These are phyloP conservation scores for Ustilago tritici DNA, from an alignment of 1,284 basidiomycete genomes.

Conservation along the genomic window DNA sequence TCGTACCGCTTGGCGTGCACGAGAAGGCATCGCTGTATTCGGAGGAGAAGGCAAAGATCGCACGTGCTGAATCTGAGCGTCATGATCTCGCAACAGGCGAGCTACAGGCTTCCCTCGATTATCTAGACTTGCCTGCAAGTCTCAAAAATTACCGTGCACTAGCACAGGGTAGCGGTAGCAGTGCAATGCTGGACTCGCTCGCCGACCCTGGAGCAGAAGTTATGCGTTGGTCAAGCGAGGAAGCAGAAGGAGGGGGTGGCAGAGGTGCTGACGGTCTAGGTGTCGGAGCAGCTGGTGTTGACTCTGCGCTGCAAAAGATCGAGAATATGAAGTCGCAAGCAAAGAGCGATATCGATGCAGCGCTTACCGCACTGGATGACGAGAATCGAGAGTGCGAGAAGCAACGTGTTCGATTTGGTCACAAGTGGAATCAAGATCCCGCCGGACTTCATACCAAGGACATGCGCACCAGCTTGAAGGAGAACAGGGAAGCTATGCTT, in stretches of 20 bases:
- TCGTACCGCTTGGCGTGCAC: constrained; percentile 93
- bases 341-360: constrained; percentile 40
- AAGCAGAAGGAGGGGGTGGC: constrained; percentile 76
- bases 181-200: constrained; percentile 70
- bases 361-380: constrained; percentile 55
- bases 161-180: constrained; percentile 74
- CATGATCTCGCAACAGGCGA: constrained; percentile 86
- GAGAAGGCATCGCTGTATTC: constrained; percentile 96
- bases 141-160: constrained; percentile 83
- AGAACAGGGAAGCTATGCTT: constrained; percentile 80
- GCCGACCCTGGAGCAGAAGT: constrained; percentile 80
- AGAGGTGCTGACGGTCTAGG: constrained; percentile 76
- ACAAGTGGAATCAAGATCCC: constrained; percentile 90
- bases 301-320: constrained; percentile 48
- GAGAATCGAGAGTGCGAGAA: constrained; percentile 71
- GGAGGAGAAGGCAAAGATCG: constrained; percentile 98
- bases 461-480: constrained; percentile 83
- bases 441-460: constrained; percentile 75
- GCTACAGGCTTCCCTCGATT: constrained; percentile 82
- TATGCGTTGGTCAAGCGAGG: constrained; percentile 78
- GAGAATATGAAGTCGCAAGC: constrained; percentile 51
- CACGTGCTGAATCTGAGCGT: constrained; percentile 87
- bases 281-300: constrained; percentile 51
- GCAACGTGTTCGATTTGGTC: constrained; percentile 80
- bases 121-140: constrained; percentile 82